A percentile compares a stretch with the other conserved stretches of the same genome.
Evolutionary conservation across 176 grass and related monocot species (phyloP).

Genomic region (Rhipidocladum racemiflorum): DNA sequence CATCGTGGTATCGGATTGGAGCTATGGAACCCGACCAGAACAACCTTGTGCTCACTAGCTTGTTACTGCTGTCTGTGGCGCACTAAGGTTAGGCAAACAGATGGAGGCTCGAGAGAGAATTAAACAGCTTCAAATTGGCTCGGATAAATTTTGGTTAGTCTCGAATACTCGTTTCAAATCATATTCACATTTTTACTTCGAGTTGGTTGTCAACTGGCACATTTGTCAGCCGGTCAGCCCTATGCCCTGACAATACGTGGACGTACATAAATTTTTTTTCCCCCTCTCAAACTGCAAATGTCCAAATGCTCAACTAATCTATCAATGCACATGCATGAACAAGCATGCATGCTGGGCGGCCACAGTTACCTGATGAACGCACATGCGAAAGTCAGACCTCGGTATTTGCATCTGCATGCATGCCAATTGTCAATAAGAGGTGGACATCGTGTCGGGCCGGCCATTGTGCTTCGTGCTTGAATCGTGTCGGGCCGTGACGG

Average conservation of each 20-base stretch:
- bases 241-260: neutral
- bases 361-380: neutral
- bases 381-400: conserved; percentile 23
- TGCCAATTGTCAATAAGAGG: no score
- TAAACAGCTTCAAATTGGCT: no score
- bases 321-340: neutral
- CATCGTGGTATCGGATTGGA: neutral
- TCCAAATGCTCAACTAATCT: conserved; percentile 18
- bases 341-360: neutral
- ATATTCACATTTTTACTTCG: neutral
- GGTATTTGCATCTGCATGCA: neutral
- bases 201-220: neutral
- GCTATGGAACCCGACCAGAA: neutral
- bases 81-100: no score
- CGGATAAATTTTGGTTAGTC: neutral
- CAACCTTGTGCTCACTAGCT: neutral
- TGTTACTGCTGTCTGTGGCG: neutral
- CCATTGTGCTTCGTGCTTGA: no score
- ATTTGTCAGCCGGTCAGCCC: neutral
- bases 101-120: neutral
- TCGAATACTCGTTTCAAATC: neutral
- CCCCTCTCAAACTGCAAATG: neutral
- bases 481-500: no score
- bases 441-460: no score
- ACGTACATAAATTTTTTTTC: neutral